Conservation (phyloP, 352 stramenopile species). For the Globisporangium irregulare region DNA sequence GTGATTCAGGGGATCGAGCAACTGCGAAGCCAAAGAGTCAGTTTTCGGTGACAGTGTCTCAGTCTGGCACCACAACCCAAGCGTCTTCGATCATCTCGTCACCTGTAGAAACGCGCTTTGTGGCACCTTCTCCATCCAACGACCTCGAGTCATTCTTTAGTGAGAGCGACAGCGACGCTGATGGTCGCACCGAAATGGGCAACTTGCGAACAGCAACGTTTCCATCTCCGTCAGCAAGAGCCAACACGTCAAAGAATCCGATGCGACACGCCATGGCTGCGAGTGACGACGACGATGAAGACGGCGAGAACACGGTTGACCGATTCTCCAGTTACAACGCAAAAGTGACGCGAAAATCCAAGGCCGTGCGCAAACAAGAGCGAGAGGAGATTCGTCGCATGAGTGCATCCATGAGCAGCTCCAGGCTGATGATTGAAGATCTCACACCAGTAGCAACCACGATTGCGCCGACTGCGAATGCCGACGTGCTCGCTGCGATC, state of each 20-base stretch:
- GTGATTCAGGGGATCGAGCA: not conserved
- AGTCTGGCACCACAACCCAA: constrained; percentile 3
- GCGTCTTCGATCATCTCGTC: constrained; percentile 1
- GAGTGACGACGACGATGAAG: constrained; percentile 31
- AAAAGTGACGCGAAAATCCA: constrained; percentile 31
- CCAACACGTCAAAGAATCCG: not conserved
- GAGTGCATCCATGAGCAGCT: constrained; percentile 22
- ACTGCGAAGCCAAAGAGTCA: not conserved
- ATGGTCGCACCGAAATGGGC: not conserved
- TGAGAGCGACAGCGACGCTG: constrained; percentile 53
- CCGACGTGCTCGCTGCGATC: constrained; percentile 68
- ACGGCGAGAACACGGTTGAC: constrained; percentile 23
- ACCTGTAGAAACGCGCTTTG: not conserved
- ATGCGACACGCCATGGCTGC: constrained; percentile 6
- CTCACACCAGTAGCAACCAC: not conserved
- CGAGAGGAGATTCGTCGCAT: constrained; percentile 43
- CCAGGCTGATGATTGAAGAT: constrained; percentile 1
- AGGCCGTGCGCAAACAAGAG: constrained; percentile 32
- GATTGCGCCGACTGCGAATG: constrained; percentile 17
- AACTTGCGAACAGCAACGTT: not conserved
- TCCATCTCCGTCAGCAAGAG: constrained; percentile 1
- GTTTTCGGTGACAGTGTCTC: not conserved
- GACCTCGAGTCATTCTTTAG: constrained; percentile 66
- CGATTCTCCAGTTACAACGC: constrained; percentile 54
- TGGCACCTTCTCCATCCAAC: constrained; percentile 17